Conservation (phyloP, 768 basidiomycete genomes). For the Amyloporia xantha region DNA sequence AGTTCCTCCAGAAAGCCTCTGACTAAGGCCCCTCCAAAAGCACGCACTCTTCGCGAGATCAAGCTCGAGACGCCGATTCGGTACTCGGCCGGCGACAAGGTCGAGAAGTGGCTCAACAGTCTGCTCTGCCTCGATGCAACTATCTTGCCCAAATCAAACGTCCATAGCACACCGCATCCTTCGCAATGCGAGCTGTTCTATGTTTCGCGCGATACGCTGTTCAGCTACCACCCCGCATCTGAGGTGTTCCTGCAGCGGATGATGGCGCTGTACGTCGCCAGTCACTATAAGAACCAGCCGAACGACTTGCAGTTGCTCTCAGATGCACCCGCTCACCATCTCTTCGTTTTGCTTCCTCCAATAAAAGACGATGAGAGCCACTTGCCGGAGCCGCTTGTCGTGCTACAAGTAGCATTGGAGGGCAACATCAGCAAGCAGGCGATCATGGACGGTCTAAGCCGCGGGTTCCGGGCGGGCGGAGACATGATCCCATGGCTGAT, state of each 20-base stretch:
- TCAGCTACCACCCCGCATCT: conserved; percentile 96
- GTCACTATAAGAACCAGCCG: conserved; percentile 98
- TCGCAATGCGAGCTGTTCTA: conserved; percentile 92
- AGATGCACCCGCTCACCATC: conserved; percentile 94
- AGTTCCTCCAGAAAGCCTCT: conserved; percentile 46
- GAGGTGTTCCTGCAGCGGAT: conserved; percentile 96
- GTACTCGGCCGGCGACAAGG: conserved; percentile 76
- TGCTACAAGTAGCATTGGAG: conserved; percentile 93
- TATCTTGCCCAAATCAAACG: conserved; percentile 41
- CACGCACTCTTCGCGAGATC: conserved; percentile 82
- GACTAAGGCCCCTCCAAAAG: conserved; percentile 53
- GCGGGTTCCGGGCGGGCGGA: conserved; percentile 82
- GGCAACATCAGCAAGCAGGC: conserved; percentile 82
- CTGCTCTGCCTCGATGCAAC: conserved; percentile 90
- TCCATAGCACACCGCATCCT: conserved; percentile 89
- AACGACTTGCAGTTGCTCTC: conserved; percentile 97
- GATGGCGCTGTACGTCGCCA: conserved; percentile 97
- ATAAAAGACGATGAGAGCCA: conserved; percentile 85
- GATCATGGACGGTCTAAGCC: conserved; percentile 78
- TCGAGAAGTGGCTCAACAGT: conserved; percentile 92
- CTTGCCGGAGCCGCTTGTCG: conserved; percentile 92
- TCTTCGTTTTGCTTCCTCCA: conserved; percentile 93
- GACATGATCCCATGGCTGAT: conserved; percentile 99
- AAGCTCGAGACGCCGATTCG: conserved; percentile 95
- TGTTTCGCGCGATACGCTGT: conserved; percentile 92